Base-by-base conservation (phyloP, 768 basidiomycete species). In the Gymnopilus dilepis region DNA sequence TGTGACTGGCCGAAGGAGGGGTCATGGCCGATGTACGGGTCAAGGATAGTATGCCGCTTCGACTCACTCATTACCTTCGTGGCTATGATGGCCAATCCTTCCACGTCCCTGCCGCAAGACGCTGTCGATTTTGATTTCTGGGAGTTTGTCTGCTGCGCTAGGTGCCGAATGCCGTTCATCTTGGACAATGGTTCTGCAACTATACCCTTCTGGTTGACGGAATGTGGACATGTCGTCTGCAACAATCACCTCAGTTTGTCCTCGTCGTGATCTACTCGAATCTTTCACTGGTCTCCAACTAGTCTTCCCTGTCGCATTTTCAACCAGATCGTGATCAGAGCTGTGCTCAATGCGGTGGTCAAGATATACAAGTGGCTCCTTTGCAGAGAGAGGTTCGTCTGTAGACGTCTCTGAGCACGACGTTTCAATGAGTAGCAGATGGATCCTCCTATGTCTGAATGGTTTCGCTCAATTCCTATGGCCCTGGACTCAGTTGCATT, bases 181-280 rank as follows among this genome's bases (percentile, higher is more conserved):
- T 76, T 84, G 2, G 80, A 82, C 37, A 76, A 79, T 41, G 83
- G 67, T 4, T 41, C 81, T 0, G 81, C 87, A 9, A 78, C 82
- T 2, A 75, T 91, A 26, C 93, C 93, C 0, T 95, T 94, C 72
- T 95, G 93, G 93, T 79, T 94, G 61, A 93, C 93, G 1, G 91
- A 94, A 72, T 95, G 93, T 67, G 91, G 91, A 0, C 93, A 95
- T 79, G 83, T 94, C 59, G 66, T 94, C 26, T 95, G 93, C 80
- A 94, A 95, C 69, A 82, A 84, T 38, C 93, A 95, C 75, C 86
- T 95, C 71, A 91, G 93, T 94, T 70, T 60, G 77, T 76, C 57
- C 31, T 50, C 26, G 33, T 30, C 22, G 34, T 37, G 15, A 34
- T 24, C 7, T 56, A 13, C 9, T 13, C 55, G 17, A 50, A 43